These are phyloP conservation scores for Peterozyma xylosa DNA, from an alignment of 805 yeast species.

Conservation along the genomic window DNA sequence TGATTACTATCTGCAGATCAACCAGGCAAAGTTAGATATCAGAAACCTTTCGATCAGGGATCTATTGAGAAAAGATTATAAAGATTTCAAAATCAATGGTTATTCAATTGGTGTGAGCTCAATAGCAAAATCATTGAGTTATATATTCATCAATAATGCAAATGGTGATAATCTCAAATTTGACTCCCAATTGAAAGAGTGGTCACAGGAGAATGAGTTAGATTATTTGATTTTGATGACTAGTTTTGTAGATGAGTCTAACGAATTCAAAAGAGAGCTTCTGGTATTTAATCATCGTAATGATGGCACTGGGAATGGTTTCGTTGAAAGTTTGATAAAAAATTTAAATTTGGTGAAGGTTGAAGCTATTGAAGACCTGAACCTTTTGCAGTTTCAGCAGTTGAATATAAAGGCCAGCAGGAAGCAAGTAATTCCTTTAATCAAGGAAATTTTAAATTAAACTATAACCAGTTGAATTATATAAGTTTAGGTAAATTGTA, in stretches of 20 bases:
- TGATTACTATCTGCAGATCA: slow-evolving; percentile 25
- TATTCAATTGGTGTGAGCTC: slow-evolving; percentile 70
- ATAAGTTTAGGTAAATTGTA: no score
- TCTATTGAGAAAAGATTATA: slow-evolving; percentile 77
- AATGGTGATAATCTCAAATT: slow-evolving; percentile 10
- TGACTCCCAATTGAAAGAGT: slow-evolving; percentile 12
- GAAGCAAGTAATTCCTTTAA: slow-evolving; percentile 77
- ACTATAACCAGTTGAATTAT: no score
- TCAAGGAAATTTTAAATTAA: slow-evolving; percentile 13
- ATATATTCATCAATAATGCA: slow-evolving; percentile 29
- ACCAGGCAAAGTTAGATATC: slow-evolving; percentile 53
- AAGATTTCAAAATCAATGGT: slow-evolving; percentile 43
- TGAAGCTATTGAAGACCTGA: slow-evolving; percentile 2
- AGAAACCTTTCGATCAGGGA: slow-evolving; percentile 52
- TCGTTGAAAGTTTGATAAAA: slow-evolving; percentile 10
- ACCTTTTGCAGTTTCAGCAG: slow-evolving; percentile 32
- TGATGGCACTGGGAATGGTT: slow-evolving; percentile 12
- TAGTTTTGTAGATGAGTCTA: slow-evolving; percentile 24
- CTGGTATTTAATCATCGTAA: slow-evolving; percentile 1
- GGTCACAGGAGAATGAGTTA: slow-evolving; percentile 22
- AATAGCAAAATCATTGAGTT: slow-evolving; percentile 52
- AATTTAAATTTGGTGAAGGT: slow-evolving; percentile 18
- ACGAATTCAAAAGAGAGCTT: slow-evolving; percentile 27
- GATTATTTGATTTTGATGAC: slow-evolving; percentile 43
- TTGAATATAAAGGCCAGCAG: slow-evolving; percentile 58